These are phyloP conservation scores for Penicillium fuscoglaucum DNA, from an alignment of 2,329 filamentous ascomycete genomes.

Conservation along the genomic window DNA sequence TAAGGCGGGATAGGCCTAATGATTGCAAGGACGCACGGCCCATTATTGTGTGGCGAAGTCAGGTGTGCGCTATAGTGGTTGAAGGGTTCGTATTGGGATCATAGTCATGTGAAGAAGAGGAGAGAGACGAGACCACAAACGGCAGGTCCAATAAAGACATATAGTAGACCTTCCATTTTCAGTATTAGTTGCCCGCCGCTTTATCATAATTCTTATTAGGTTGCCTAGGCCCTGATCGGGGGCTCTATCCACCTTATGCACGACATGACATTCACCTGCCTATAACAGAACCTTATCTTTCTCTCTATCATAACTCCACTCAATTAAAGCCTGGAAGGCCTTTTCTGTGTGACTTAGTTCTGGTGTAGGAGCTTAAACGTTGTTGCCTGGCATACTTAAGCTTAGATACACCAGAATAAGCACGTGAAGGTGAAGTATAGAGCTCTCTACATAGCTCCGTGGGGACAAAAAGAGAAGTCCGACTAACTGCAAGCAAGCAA, in stretches of 20 bases:
- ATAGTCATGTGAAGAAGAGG: background rate
- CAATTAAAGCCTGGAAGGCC: background rate
- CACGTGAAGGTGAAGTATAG: background rate
- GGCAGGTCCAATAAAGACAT: background rate
- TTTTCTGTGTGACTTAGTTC: background rate
- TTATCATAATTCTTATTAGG: background rate
- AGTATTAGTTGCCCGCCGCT: background rate
- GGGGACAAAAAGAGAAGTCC: no score
- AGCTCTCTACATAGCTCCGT: no score
- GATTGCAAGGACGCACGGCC: background rate
- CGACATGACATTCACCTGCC: background rate
- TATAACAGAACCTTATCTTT: background rate
- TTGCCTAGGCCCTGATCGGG: no score
- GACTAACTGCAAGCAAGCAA: no score
- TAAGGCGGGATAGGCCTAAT: background rate
- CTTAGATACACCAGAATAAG: background rate
- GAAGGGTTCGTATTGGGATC: no score
- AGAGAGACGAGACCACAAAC: background rate
- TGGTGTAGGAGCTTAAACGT: no score
- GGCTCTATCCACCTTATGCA: background rate
- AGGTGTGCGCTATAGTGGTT: no score
- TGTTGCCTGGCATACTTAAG: background rate
- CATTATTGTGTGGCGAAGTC: background rate
- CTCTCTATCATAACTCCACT: background rate
- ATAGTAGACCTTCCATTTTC: background rate